Conservation (phyloP, 768 basidiomycete genomes). For the Trametes sanguinea region DNA sequence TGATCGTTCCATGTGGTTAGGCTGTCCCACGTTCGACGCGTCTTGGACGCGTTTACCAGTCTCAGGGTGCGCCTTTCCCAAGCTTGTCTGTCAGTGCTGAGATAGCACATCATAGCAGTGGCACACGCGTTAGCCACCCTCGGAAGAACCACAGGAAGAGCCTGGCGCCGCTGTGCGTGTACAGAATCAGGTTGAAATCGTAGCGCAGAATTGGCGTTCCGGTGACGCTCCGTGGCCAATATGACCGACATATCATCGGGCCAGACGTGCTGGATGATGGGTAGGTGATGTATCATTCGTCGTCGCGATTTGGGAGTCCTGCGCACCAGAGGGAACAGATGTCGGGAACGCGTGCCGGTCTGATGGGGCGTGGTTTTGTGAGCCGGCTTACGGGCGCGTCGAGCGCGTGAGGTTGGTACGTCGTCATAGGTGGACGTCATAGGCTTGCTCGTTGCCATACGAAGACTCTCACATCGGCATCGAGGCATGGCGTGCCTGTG, state of each 20-base stretch:
- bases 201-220: not conserved
- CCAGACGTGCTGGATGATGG: constrained; percentile 5
- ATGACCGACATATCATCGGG: not conserved
- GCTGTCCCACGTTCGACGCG: constrained; percentile 9
- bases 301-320: not conserved
- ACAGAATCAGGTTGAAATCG: constrained; percentile 7
- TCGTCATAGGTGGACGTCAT: constrained; percentile 18
- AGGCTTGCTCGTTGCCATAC: not conserved
- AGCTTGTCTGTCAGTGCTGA: constrained; percentile 3
- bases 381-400: not conserved
- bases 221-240: constrained; percentile 3
- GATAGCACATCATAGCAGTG: not conserved
- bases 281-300: constrained; percentile 1
- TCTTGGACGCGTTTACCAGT: constrained; percentile 9
- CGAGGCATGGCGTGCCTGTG: constrained; percentile 11
- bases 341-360: not conserved
- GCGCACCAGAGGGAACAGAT: not conserved
- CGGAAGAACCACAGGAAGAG: constrained; percentile 17
- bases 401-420: not conserved
- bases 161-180: not conserved
- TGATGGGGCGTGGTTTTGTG: not conserved
- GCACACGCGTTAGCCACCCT: constrained; percentile 1
- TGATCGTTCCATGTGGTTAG: constrained; percentile 26
- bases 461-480: not conserved
- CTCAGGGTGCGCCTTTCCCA: constrained; percentile 6